phyloP scores from a whole-genome alignment of 1,284 basidiomycete species.

The Cutaneotrichosporon curvatum region DNA sequence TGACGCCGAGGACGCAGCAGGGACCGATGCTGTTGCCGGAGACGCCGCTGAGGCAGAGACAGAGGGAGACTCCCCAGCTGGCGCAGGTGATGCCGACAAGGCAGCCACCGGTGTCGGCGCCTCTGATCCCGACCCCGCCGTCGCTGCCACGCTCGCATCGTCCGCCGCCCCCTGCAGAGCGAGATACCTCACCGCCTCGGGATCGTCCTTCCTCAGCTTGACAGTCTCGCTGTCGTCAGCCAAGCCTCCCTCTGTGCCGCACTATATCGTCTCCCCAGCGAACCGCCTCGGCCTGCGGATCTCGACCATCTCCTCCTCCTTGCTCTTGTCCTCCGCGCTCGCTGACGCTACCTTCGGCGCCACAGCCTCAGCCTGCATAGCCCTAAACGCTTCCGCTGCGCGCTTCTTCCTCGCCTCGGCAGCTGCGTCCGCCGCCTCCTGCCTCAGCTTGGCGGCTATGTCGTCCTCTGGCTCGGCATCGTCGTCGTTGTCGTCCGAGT shows the following conservation, averaged over 20 bases:
- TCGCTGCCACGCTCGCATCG: neutral
- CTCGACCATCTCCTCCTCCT: conserved; percentile 29
- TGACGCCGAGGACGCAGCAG: neutral
- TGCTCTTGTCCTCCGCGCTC: conserved; percentile 2
- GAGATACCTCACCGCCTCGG: conserved; percentile 33
- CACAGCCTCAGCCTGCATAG: conserved; percentile 10
- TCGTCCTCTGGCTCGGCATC: conserved; percentile 7
- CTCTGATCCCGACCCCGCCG: neutral
- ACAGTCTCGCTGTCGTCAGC: conserved; percentile 38
- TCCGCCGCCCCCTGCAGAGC: conserved; percentile 5
- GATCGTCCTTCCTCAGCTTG: conserved; percentile 26
- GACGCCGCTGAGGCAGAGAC: neutral
- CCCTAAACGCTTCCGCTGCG: conserved; percentile 12
- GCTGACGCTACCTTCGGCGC: neutral
- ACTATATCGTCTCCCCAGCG: conserved; percentile 43
- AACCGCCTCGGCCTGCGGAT: conserved; percentile 37
- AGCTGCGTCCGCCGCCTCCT: conserved; percentile 3
- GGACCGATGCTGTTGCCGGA: neutral
- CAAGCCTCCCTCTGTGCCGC: conserved; percentile 8
- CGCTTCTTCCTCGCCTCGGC: conserved; percentile 6
- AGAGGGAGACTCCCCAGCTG: neutral
- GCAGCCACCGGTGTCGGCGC: neutral
- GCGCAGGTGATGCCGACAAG: conserved; percentile 2
- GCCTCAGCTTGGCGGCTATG: neutral
- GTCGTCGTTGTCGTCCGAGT: conserved; percentile 11